Conservation (phyloP, 352 stramenopile species). For the Thraustochytrium aureum region DNA sequence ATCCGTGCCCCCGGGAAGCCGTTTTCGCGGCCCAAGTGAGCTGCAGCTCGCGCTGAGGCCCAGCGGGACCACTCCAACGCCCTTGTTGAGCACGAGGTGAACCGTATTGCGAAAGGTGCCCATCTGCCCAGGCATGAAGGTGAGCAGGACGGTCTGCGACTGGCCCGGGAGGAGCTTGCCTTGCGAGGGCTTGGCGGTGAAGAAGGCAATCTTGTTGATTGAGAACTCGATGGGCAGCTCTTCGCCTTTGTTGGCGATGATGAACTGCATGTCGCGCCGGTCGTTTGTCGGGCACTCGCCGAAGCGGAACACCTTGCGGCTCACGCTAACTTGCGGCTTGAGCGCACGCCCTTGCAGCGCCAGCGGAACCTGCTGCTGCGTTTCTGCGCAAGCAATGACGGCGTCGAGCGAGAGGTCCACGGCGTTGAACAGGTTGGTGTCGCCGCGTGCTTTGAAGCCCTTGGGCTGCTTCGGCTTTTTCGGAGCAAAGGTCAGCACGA, state of each 20-base stretch:
- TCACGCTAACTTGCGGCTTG: constrained; percentile 31
- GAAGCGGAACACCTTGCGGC: constrained; percentile 66
- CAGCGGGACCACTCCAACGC: constrained; percentile 63
- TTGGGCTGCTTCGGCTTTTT: constrained; percentile 32
- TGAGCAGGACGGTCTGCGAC: constrained; percentile 79
- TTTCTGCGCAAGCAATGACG: constrained; percentile 53
- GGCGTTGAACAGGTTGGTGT: constrained; percentile 17
- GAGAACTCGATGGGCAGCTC: constrained; percentile 67
- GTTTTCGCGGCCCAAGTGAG: constrained; percentile 56
- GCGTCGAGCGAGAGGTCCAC: constrained; percentile 9
- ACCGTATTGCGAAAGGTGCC: constrained; percentile 67
- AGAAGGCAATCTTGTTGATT: constrained; percentile 72
- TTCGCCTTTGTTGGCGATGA: constrained; percentile 71
- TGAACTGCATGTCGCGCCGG: constrained; percentile 74
- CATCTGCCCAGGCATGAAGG: constrained; percentile 78
- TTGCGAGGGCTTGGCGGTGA: constrained; percentile 65
- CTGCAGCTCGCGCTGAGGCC: constrained; percentile 63
- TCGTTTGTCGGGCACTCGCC: constrained; percentile 74
- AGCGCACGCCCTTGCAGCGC: constrained; percentile 38
- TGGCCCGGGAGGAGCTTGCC: constrained; percentile 77
- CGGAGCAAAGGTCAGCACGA: constrained; percentile 55
- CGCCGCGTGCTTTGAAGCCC: constrained; percentile 54
- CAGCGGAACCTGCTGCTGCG: constrained; percentile 53
- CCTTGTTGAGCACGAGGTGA: constrained; percentile 59
- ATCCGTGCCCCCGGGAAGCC: constrained; percentile 55